A percentile compares a stretch with the other conserved stretches of the same genome.
Evolutionary conservation across 2,329 filamentous ascomycete species (phyloP).

Genomic region (Myriosclerotinia curreyana): DNA sequence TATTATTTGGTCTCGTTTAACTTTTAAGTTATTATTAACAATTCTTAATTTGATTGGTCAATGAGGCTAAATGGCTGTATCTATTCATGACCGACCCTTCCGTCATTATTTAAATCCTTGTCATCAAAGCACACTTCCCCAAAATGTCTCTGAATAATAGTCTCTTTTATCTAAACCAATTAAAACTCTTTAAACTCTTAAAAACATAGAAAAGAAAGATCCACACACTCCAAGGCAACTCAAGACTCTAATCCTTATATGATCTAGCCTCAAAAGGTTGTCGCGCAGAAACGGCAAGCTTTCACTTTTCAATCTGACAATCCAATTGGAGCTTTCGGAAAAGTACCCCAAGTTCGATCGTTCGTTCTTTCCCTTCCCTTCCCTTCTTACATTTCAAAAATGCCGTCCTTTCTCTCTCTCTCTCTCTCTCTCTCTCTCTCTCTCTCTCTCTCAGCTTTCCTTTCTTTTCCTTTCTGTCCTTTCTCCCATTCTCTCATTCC

Average conservation of each 20-base stretch:
- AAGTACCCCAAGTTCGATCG: constrained; percentile 22
- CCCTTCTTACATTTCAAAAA: constrained; percentile 1
- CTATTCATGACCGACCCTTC: neutral
- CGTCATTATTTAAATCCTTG: neutral
- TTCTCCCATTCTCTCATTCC: constrained; percentile 6
- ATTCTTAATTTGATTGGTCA: neutral
- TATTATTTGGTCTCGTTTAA: too few relatives aligned
- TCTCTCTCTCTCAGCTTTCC: constrained; percentile 20
- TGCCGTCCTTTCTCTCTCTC: constrained; percentile 15
- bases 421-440: neutral
- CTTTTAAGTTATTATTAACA: too few relatives aligned
- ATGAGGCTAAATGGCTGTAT: neutral
- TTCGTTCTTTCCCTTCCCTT: too few relatives aligned
- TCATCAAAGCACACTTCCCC: constrained; percentile 3
- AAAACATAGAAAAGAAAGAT: too few relatives aligned
- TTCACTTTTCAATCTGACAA: constrained; percentile 18
- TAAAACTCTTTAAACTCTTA: neutral
- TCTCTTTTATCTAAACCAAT: constrained; percentile 8
- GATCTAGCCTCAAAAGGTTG: constrained; percentile 17
- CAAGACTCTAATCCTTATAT: constrained; percentile 7
- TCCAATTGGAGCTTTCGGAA: constrained; percentile 25
- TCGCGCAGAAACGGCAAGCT: constrained; percentile 18
- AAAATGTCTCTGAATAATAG: constrained; percentile 10
- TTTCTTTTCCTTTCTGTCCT: constrained; percentile 20
- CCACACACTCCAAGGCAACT: too few relatives aligned